Percentiles rank a stretch among this genome's conserved stretches.
phyloP scores from a whole-genome alignment of 176 grass and related monocot species.

The maize (Zea mays) region DNA sequence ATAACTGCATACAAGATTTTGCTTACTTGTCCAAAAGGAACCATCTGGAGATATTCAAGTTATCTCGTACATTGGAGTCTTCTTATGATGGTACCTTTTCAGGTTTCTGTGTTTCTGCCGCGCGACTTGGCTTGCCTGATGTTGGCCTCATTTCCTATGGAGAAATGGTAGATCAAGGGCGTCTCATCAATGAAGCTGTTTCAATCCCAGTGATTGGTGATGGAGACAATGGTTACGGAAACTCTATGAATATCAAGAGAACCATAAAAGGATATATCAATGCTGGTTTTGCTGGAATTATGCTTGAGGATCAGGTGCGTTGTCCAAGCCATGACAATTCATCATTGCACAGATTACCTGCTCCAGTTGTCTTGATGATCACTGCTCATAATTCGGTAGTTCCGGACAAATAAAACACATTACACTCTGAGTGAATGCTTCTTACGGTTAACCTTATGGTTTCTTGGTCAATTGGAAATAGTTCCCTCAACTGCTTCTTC shows the following conservation, averaged over 20 bases:
- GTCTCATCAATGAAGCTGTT: constrained; percentile 75
- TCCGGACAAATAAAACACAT: not conserved
- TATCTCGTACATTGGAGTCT: constrained; percentile 16
- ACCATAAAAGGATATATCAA: constrained; percentile 92
- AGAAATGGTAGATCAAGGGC: constrained; percentile 89
- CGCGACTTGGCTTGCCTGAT: constrained; percentile 80
- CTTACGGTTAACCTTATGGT: not conserved
- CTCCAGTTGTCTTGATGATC: not conserved
- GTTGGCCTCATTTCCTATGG: constrained; percentile 86
- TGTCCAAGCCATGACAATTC: not conserved
- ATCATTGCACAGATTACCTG: not conserved
- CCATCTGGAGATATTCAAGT: constrained; percentile 1
- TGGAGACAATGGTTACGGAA: constrained; percentile 96
- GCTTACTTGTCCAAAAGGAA: not conserved
- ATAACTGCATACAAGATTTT: not conserved
- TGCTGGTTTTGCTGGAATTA: constrained; percentile 93
- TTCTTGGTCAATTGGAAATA: not conserved
- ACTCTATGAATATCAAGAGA: constrained; percentile 96
- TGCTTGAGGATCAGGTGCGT: constrained; percentile 93
- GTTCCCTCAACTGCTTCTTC: not conserved
- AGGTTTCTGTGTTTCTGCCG: constrained; percentile 95
- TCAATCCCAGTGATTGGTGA: constrained; percentile 93
- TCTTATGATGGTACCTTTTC: not conserved
- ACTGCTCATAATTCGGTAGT: not conserved
- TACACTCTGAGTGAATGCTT: not conserved